Base-by-base conservation (phyloP, 2,329 filamentous ascomycete genomes). In the Scedosporium aurantiacum region DNA sequence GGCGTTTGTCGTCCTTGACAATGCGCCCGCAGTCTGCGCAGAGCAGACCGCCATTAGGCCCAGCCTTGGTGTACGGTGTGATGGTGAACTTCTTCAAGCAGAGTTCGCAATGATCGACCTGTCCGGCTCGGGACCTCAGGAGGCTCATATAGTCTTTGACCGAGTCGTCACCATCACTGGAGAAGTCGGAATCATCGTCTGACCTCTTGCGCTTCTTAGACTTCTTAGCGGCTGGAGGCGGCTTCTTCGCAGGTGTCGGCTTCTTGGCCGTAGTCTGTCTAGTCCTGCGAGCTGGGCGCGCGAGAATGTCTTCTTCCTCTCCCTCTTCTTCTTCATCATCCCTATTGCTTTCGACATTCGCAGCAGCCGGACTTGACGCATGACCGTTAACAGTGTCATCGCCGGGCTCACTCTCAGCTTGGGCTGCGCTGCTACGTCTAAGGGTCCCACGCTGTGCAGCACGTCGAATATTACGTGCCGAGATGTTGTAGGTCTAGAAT, bases 21-120 rank as follows among this genome's bases (percentile, higher is more conserved):
- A 90, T 83, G 68, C 88, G 91, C 23, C 90, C 88, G 69, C 93
- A 97, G 23, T 89, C 85, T 3, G 81, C 80, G 70, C 93, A 97
- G 1, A 97, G 78, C n/a, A 97, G 78, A 16, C 91, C 91, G 3
- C 92, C 92, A n/a, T 88, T 80, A 0, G 90, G 88, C 0, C 89
- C 91, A 28, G 86, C 82, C 65, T 91, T 88, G 64, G 88, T 91
- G 75, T 97, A 97, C 0, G 90, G 82, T 0, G 93, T 97, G 54
- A 97, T 92, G 0, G 91, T 96, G 70, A 97, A 97, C 43, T 91
- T 86, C 71, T 94, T 96, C 52, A 82, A 80, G 72, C 93, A 97
- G 2, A 86, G 76, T 64, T 89, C 91, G 70, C 93, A 97, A 66
- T 96, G 92, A 65, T 89, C 91, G 69, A 93, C 83, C 72, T 97